Evolutionary conservation across 2,329 filamentous ascomycete species (phyloP), one percentile per base, ranked within the genome.

Genomic region (Fusarium liriodendri): DNA sequence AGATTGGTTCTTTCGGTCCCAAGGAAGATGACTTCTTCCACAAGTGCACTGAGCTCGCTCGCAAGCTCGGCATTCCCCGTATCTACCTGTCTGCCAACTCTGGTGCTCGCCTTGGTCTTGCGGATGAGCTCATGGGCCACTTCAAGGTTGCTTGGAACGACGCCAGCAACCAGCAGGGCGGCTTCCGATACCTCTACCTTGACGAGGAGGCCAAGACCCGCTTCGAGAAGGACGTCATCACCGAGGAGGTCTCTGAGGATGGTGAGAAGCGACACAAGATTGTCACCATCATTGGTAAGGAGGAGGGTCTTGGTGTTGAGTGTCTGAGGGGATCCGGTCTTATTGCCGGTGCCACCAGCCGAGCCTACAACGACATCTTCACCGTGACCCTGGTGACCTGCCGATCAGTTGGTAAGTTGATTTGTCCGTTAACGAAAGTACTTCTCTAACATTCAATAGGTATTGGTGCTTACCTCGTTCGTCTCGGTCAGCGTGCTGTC

Each of bases 71-170:
- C 42, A 98, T 99, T 79, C 97, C 97, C 27, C 94, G 97, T 78
- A 96, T 99, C 82, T 99, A 99, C 86, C 88, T 99, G 69, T 99
- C 97, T 82, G 97, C 97, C 82, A 99, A 99, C 89, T 99, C 97
- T 69, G 97, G 97, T 90, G 97, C 97, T 76, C 95, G 97, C 81
- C 94, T 99, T 78, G 97, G 97, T 80, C 93, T 99, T 84, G 97
- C 97, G 70, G 95, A 98, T 78, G 97, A 98, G 88, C 88, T 99
- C 74, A 97, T 99, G 84, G 95, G 96, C 27, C 93, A 97, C 87
- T 98, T 98, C 89, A 97, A 94, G 75, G 95, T 98, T 64, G 97
- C 96, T 3, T 99, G 96, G 95, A 98, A 98, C 82, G 93, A 98
- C 77, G 84, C 89, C 4, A 85, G 85, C 72, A 95, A 92, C 83